Evolutionary conservation across 495 filamentous ascomycete genomes (phyloP).

Genomic region (Aspergillus indologenus): DNA sequence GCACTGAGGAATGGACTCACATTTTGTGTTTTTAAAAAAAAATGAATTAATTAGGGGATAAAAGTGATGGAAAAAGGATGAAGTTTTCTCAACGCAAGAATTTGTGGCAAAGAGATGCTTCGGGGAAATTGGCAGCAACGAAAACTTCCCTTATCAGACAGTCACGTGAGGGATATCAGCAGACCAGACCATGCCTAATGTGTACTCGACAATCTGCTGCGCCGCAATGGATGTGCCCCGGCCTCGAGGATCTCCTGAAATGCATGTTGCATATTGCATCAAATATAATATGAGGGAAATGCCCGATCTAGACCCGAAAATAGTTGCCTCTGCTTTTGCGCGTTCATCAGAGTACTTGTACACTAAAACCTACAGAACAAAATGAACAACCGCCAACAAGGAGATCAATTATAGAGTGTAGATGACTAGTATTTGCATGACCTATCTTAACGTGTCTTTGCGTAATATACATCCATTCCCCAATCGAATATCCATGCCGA

Average conservation of each 20-base stretch:
- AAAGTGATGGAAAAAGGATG: too few species aligned
- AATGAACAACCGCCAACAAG: not conserved
- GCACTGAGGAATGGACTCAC: not conserved
- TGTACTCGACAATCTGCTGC: not conserved
- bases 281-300: too few species aligned
- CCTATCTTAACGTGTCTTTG: not conserved
- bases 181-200: not conserved
- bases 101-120: not conserved
- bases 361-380: not conserved
- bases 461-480: not conserved
- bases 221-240: too few species aligned
- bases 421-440: not conserved
- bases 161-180: not conserved
- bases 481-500: not conserved
- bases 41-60: too few species aligned
- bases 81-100: not conserved
- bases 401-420: not conserved
- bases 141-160: not conserved
- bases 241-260: too few species aligned
- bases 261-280: too few species aligned
- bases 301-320: too few species aligned
- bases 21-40: not conserved
- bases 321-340: too few species aligned
- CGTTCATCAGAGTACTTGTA: too few species aligned
- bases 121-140: not conserved